phyloP scores from a whole-genome alignment of 805 yeast species.

The Lipomyces spencermartinsiae region DNA sequence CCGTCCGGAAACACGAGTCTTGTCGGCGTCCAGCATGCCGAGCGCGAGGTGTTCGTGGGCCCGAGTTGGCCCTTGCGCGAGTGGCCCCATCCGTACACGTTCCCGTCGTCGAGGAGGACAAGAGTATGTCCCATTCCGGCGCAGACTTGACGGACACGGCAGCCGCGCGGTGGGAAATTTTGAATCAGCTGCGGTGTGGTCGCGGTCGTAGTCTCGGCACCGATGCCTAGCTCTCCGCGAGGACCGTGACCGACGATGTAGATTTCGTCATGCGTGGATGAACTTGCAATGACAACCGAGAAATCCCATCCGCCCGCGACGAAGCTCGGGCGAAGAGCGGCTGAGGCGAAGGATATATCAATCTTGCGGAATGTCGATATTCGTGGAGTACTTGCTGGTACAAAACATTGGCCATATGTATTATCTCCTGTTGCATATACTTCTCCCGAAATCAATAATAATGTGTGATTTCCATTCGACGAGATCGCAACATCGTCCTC shows the following conservation, averaged over 20 bases:
- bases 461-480: conserved; percentile 77
- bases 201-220: conserved; percentile 38
- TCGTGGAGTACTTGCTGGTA: conserved; percentile 4
- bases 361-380: background rate
- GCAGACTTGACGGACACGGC: conserved; percentile 34
- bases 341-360: background rate
- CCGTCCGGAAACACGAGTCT: conserved; percentile 4
- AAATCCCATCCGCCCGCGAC: conserved; percentile 84
- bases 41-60: conserved; percentile 29
- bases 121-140: conserved; percentile 48
- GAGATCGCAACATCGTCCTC: conserved; percentile 55
- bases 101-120: conserved; percentile 48
- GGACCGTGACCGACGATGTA: conserved; percentile 67
- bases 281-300: conserved; percentile 56
- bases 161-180: conserved; percentile 36
- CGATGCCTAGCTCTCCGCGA: conserved; percentile 77
- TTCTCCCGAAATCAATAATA: conserved; percentile 62
- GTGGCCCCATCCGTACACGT: conserved; percentile 71
- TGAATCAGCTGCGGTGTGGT: conserved; percentile 12
- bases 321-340: conserved; percentile 27
- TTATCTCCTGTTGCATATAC: conserved; percentile 68
- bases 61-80: conserved; percentile 65
- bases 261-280: conserved; percentile 46
- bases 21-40: conserved; percentile 13
- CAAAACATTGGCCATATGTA: conserved; percentile 61